Conservation (phyloP, 208 protist genomes). For the Trypanosoma melophagium region DNA sequence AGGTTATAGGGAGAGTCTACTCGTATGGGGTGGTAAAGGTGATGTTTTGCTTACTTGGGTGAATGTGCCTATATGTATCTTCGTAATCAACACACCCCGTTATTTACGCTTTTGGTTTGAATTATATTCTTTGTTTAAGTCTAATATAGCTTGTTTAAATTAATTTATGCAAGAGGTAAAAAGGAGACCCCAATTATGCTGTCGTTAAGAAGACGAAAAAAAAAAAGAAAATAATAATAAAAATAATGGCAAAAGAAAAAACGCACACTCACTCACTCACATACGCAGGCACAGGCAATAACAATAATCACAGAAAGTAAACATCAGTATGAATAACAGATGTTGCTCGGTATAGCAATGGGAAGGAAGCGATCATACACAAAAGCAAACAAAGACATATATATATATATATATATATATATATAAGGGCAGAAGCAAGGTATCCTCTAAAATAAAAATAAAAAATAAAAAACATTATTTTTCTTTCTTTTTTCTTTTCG, state of each 20-base stretch:
- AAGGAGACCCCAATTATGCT: not conserved
- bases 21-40: not conserved
- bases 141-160: not conserved
- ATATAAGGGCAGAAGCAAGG: too few species aligned
- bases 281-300: too few species aligned
- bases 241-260: too few species aligned
- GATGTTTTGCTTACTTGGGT: not conserved
- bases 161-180: not conserved
- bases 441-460: constrained; percentile 6
- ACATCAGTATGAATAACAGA: not conserved
- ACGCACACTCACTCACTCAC: too few species aligned
- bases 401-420: too few species aligned
- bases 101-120: not conserved
- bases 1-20: not conserved
- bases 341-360: not conserved
- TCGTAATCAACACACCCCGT: too few species aligned
- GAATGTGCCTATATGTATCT: too few species aligned
- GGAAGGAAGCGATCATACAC: not conserved
- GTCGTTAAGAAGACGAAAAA: too few species aligned
- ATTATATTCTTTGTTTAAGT: constrained; percentile 14
- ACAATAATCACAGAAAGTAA: not conserved
- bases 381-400: not conserved
- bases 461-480: not conserved
- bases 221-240: too few species aligned
- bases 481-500: constrained; percentile 9